A percentile compares a stretch with the other conserved stretches of the same genome.
These are phyloP conservation scores for Baudoinia panamericana DNA, from an alignment of 495 filamentous ascomycete genomes.

Conservation along the genomic window DNA sequence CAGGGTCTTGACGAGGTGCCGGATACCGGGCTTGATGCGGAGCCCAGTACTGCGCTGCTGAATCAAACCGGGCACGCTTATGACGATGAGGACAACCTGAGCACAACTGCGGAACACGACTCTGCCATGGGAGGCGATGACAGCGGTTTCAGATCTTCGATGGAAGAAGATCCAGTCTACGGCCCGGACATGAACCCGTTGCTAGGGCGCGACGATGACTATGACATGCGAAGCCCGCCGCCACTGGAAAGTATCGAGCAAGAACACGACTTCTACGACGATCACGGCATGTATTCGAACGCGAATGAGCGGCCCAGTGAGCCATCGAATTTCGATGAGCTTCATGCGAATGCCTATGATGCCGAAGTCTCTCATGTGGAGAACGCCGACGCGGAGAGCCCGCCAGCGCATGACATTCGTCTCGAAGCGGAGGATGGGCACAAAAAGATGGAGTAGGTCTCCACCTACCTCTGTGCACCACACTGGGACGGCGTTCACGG, in stretches of 20 bases:
- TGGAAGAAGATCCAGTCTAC: neutral
- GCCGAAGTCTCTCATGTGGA: constrained; percentile 8
- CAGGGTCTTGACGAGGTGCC: neutral
- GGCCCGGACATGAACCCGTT: neutral
- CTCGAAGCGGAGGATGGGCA: neutral
- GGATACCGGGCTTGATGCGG: too few species aligned
- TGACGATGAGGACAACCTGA: constrained; percentile 5
- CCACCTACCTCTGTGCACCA: too few species aligned
- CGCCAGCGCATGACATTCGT: neutral
- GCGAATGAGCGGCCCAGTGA: neutral
- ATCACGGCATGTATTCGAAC: constrained; percentile 4
- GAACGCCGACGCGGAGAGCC: constrained; percentile 4
- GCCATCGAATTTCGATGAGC: too few species aligned
- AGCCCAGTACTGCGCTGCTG: too few species aligned
- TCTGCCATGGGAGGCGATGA: neutral
- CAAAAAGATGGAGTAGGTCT: constrained; percentile 8
- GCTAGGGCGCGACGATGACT: neutral
- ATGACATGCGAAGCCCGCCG: too few species aligned
- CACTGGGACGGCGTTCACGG: too few species aligned
- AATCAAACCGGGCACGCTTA: too few species aligned
- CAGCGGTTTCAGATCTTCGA: constrained; percentile 1
- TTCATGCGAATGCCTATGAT: neutral
- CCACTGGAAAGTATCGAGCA: neutral
- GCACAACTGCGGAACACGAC: constrained; percentile 6
- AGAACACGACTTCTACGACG: neutral